A percentile compares a stretch with the other conserved stretches of the same genome.
These are phyloP conservation scores for Nakaseomyces sp. DNA, from an alignment of 1,139 yeast species.

Conservation along the genomic window DNA sequence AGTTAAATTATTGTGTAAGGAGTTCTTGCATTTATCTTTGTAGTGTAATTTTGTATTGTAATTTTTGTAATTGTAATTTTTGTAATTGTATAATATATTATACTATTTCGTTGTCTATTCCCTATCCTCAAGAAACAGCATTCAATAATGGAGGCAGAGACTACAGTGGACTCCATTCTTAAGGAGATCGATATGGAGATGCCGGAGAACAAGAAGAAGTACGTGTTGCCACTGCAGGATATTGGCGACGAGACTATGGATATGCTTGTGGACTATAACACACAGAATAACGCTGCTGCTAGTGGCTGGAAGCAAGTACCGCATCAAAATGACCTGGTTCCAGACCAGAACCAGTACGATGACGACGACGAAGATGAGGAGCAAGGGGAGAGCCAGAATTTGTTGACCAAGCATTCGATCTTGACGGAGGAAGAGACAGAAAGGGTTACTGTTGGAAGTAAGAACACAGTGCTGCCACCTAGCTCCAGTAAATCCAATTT, in stretches of 20 bases:
- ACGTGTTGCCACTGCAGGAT: conserved; percentile 19
- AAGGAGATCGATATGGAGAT: conserved; percentile 20
- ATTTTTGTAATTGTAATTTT: too few species aligned
- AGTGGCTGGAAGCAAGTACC: not conserved
- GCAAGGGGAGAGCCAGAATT: not conserved
- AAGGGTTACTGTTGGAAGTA: not conserved
- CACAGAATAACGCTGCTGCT: conserved; percentile 7
- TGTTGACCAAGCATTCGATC: not conserved
- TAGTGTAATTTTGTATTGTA: too few species aligned
- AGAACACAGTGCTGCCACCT: not conserved
- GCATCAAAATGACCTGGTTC: not conserved
- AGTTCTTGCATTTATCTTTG: too few species aligned
- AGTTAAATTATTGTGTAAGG: too few species aligned
- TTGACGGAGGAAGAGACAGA: conserved; percentile 2
- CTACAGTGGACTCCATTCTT: conserved; percentile 18
- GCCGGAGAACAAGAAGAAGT: conserved; percentile 6
- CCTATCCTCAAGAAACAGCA: too few species aligned
- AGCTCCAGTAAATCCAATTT: conserved; percentile 2
- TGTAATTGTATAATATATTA: not conserved
- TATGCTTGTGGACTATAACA: conserved; percentile 23
- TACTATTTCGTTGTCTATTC: not conserved
- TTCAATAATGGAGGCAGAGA: conserved; percentile 7
- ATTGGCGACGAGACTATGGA: conserved; percentile 30
- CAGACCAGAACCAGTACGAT: not conserved
- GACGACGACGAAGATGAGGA: not conserved